phyloP scores from a whole-genome alignment of 805 yeast species.

The Kazachstania kunashirensis region DNA sequence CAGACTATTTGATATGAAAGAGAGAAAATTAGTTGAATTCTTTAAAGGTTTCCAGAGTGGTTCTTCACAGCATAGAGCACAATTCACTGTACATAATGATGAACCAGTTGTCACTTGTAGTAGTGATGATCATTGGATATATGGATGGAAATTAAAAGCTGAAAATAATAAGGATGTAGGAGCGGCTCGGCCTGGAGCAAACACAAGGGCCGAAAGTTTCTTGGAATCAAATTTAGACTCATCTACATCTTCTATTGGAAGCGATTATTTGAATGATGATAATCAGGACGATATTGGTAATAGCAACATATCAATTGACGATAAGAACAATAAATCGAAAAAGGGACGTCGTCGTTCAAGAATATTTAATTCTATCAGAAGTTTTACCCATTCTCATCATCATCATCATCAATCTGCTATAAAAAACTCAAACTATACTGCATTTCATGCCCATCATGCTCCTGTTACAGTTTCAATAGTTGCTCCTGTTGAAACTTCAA shows the following conservation, averaged over 20 bases:
- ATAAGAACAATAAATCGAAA: background rate
- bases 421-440: conserved; percentile 46
- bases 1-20: conserved; percentile 49
- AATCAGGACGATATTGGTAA: too few species aligned
- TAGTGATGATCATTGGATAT: conserved; percentile 81
- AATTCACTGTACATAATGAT: conserved; percentile 7
- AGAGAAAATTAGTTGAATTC: conserved; percentile 47
- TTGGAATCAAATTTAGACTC: background rate
- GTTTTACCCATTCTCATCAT: conserved; percentile 1
- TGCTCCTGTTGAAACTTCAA: conserved; percentile 64
- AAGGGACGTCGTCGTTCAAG: background rate
- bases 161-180: conserved; percentile 2
- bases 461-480: conserved; percentile 66
- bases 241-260: background rate
- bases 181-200: background rate
- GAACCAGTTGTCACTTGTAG: conserved; percentile 53
- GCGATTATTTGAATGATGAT: background rate
- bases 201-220: background rate
- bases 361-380: conserved; percentile 1
- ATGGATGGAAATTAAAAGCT: conserved; percentile 55
- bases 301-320: too few species aligned
- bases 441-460: conserved; percentile 69
- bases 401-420: background rate
- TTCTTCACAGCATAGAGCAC: conserved; percentile 63
- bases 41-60: conserved; percentile 68